Percentiles rank a stretch among this genome's conserved stretches.
phyloP scores from a whole-genome alignment of 2,329 filamentous ascomycete species.

The Ceratocystis papillata region DNA sequence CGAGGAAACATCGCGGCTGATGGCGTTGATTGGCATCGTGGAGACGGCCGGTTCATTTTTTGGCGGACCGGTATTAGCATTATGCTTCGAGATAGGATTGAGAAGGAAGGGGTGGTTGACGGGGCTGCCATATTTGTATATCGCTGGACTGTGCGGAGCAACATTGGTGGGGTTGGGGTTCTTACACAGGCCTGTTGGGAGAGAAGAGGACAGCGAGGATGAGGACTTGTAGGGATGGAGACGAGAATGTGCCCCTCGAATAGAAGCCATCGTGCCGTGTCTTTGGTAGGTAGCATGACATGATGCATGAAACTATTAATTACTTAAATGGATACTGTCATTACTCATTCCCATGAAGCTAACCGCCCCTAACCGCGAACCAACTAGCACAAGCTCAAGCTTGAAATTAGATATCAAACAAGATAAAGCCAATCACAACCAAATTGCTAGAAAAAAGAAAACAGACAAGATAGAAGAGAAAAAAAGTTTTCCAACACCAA shows the following conservation, averaged over 20 bases:
- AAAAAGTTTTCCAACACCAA: not conserved
- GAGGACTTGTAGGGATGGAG: slow-evolving; percentile 25
- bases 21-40: slow-evolving; percentile 35
- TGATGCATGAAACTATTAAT: not conserved
- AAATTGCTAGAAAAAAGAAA: not conserved
- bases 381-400: too few species aligned
- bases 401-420: too few species aligned
- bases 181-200: slow-evolving; percentile 30
- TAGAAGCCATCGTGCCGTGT: not conserved
- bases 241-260: not conserved
- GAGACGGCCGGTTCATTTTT: slow-evolving; percentile 35
- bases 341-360: slow-evolving; percentile 8
- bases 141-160: slow-evolving; percentile 30
- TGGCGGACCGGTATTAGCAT: slow-evolving; percentile 35
- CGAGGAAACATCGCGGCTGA: slow-evolving; percentile 34
- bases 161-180: slow-evolving; percentile 30
- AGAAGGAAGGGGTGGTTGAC: slow-evolving; percentile 32
- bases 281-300: not conserved
- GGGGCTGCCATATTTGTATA: slow-evolving; percentile 36
- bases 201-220: slow-evolving; percentile 23
- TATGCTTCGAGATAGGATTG: slow-evolving; percentile 33
- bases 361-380: not conserved
- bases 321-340: not conserved
- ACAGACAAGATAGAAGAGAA: not conserved
- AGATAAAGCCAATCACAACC: too few species aligned